A percentile compares a stretch with the other conserved stretches of the same genome.
These are phyloP conservation scores for Monosporascus sp. DNA, from an alignment of 2,329 filamentous ascomycete genomes.

Conservation along the genomic window DNA sequence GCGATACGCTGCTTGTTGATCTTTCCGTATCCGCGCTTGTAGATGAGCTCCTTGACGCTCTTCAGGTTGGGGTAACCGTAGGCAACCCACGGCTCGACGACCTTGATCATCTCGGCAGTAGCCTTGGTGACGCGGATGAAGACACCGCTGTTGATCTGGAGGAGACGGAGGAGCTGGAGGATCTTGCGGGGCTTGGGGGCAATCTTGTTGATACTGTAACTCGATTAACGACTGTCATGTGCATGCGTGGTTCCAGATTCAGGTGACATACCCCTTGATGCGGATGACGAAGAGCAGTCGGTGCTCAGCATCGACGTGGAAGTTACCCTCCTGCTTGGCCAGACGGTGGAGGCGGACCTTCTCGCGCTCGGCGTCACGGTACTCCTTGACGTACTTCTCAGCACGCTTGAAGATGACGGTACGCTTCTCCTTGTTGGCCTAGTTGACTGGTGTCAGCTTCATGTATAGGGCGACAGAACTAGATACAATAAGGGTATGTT, in stretches of 20 bases:
- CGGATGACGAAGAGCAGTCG: conserved; percentile 97
- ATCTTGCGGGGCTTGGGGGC: conserved; percentile 99
- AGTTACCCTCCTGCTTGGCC: conserved; percentile 86
- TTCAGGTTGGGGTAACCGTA: conserved; percentile 99
- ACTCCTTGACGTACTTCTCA: conserved; percentile 99
- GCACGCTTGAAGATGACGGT: conserved; percentile 99
- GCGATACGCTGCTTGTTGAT: conserved; percentile 96
- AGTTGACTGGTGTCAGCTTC: conserved; percentile 31
- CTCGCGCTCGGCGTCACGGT: conserved; percentile 97
- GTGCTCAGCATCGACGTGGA: conserved; percentile 90
- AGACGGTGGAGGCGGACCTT: conserved; percentile 88
- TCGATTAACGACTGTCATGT: conserved; percentile 10
- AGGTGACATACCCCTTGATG: conserved; percentile 78
- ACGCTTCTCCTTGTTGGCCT: conserved; percentile 99
- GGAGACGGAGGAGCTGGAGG: conserved; percentile 95
- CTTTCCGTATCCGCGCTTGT: conserved; percentile 99
- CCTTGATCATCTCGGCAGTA: conserved; percentile 92
- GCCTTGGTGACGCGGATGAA: conserved; percentile 98
- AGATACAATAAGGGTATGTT: conserved; percentile 9
- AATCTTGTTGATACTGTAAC: conserved; percentile 98
- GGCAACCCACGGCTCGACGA: conserved; percentile 97
- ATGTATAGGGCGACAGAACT: conserved; percentile 6
- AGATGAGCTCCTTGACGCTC: conserved; percentile 97
- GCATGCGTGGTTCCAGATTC: neutral
- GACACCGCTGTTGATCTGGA: conserved; percentile 99